Base-by-base conservation (phyloP, 139 green algal species). In the Pedinophyceae sp. region DNA sequence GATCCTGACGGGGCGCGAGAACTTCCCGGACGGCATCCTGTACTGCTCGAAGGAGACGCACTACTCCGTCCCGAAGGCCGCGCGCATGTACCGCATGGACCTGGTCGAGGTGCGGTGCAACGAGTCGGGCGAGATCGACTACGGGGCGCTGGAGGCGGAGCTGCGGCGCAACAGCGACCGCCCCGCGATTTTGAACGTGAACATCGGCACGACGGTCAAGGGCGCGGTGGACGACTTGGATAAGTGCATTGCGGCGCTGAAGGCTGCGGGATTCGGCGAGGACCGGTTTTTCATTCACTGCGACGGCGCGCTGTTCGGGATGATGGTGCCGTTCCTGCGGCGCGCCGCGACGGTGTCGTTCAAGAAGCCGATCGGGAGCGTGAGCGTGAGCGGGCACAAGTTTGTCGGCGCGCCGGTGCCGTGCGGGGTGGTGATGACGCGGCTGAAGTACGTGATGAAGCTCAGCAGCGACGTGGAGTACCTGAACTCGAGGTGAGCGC, bases 241-340 rank as follows among this genome's bases (percentile, higher is more conserved):
- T 34, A 15, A 39, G 28, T 57, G 73, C 22, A 67, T 76, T 23
- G 27, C n/a, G 3, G 69, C 61, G 1, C 48, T 73, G 17, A 54
- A 57, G 24, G 38, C 4, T 16, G 74, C 58, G 83, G 81, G 34
- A 7, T 43, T 43, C 13, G 13, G 13, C 15, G 79, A 94, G 68
- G 82, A 96, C 48, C 72, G 77, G 20, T 97, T 97, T 62, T 97
- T 81, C 75, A 97, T 97, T 60, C 89, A 97, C 74, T 95, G 87
- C 63, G 89, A 97, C 51, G 89, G 89, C 22, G 89, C 89, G 10
- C 80, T 97, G 27, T 90, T 90, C 52, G 73, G 73, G 57, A 81
- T 81, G 73, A 81, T 81, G 70, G 88, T 95, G 66, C 86, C 86
- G 3, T 95, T 95, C 64, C 76, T 95, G 19, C n/a, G n/a, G n/a